Conservation (phyloP, 306 rosid species). For the Inga oerstediana region DNA sequence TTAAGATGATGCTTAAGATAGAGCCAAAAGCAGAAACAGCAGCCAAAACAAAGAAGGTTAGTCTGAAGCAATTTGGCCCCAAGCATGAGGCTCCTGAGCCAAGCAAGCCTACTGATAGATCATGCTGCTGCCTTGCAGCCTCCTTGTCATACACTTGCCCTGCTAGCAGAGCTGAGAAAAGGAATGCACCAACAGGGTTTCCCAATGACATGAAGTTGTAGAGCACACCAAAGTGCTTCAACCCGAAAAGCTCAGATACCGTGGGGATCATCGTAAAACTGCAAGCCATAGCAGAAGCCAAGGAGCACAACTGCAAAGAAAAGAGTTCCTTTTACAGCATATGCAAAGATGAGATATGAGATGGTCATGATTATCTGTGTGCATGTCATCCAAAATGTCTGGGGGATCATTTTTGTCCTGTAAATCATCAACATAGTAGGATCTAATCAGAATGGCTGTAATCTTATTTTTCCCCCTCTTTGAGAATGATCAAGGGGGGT, state of each 20-base stretch:
- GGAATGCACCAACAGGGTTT: constrained; percentile 75
- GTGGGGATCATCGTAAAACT: constrained; percentile 68
- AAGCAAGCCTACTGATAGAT: constrained; percentile 3
- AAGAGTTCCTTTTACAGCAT: constrained; percentile 59
- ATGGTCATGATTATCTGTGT: constrained; percentile 65
- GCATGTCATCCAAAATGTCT: constrained; percentile 67
- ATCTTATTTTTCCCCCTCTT: neutral
- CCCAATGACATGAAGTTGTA: constrained; percentile 62
- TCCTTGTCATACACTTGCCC: constrained; percentile 70
- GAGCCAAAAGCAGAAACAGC: constrained; percentile 60
- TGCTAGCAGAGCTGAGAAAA: constrained; percentile 76
- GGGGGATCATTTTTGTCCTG: constrained; percentile 49
- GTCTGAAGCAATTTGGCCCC: constrained; percentile 72
- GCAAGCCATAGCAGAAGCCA: constrained; percentile 69
- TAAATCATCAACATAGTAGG: neutral
- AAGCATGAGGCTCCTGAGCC: constrained; percentile 50
- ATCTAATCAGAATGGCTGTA: neutral
- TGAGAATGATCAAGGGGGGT: too few species aligned
- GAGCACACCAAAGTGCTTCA: constrained; percentile 70
- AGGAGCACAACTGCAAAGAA: constrained; percentile 63
- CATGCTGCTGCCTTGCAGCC: constrained; percentile 49
- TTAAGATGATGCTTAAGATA: constrained; percentile 55
- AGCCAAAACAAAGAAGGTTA: constrained; percentile 65
- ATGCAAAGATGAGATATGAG: constrained; percentile 70
- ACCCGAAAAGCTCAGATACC: constrained; percentile 77